Evolutionary conservation across 345 rosid genomes (phyloP), one percentile per base, ranked within the genome.

Genomic region (Lepidium sativum): DNA sequence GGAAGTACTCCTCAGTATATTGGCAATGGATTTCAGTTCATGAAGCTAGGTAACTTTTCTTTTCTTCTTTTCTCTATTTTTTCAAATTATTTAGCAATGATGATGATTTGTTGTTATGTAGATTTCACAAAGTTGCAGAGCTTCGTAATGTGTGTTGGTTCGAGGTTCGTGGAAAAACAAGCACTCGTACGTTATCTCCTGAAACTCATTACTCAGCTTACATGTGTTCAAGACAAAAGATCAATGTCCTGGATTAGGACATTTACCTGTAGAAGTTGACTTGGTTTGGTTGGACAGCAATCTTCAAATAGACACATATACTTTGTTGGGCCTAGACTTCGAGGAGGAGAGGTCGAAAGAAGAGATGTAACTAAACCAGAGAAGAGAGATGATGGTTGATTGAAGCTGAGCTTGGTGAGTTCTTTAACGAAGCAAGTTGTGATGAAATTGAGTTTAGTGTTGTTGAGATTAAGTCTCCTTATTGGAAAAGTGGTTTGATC

Each of bases 341-440:
- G 45, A 18, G 55, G 70, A 11, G 39, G 63, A 44, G 55, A 9
- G 4, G 8, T 42, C 4, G 55, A 44, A 37, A 45, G 1, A 23
- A 37, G 57, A 16, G 57, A 61, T 37, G 42, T 70, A 7, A 9
- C 13, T 18, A 54, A 34, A 41, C 81, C 87, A 0, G 42, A 60
- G 67, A 65, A 50, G 43, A 82, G 96, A 55, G 60, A 23, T 32
- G 96, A 85, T 52, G 86, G 83, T 7, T 88, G 91, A 91, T 15
- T 65, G 88, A 88, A 76, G 69, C 82, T 3, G 82, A 83, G 70
- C 33, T 88, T 34, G 89, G 96, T 58, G 40, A 76, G 77, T 40
- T 77, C 72, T 67, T 18, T 21, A 65, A 64, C 49, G 76, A 57
- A 14, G 15, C 40, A 9, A 38, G 63, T 39, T 20, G 59, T 44